Base-by-base conservation (phyloP, 2,329 filamentous ascomycete species). In the Diatrype stigma region DNA sequence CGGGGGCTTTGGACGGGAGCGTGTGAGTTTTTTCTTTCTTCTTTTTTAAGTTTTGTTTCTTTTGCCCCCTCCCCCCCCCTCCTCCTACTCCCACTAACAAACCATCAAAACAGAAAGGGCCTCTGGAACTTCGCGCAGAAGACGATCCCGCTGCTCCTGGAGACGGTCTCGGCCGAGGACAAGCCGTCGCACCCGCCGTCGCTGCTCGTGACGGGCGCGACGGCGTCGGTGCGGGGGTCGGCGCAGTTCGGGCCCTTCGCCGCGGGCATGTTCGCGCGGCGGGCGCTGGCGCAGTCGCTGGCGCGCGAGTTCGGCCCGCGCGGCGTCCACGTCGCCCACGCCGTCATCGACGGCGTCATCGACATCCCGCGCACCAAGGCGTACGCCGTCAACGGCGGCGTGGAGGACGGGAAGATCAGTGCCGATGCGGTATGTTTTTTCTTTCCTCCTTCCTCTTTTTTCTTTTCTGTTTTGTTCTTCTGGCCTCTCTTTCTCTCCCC, bases 171-270 rank as follows among this genome's bases (percentile, higher is more conserved):
- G n/a, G n/a, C n/a, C 6, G 61, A 68, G 32, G 67, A 63, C 8
- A 70, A 71, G 2, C 22, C 40, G 21, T 68, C 77, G 37, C 68
- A 87, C 63, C 86, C 87, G 6, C 86, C 87, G 1, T 83, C 84
- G 1, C 71, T 91, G 22, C 84, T 91, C 60, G 87, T 89, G 68
- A 91, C 87, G 0, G 87, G 87, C 28, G 87, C 87, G 0, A 91
- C 87, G 0, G 87, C 86, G 1, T 85, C 82, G 3, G 60, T 90
- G 7, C 86, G 84, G 63, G 84, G 84, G 14, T 84, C 80, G 12
- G 82, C 86, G 1, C 70, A 72, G 6, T 83, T 86, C 69, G 72
- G 84, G 2, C 71, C 79, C 6, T 89, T 91, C 65, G 82, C 86
- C 0, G 77, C 80, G 14, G 82, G 82, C 5, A 90, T 90, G 65